These are phyloP conservation scores for Geotrichum histeridarum DNA, from an alignment of 1,139 yeast species.

Conservation along the genomic window DNA sequence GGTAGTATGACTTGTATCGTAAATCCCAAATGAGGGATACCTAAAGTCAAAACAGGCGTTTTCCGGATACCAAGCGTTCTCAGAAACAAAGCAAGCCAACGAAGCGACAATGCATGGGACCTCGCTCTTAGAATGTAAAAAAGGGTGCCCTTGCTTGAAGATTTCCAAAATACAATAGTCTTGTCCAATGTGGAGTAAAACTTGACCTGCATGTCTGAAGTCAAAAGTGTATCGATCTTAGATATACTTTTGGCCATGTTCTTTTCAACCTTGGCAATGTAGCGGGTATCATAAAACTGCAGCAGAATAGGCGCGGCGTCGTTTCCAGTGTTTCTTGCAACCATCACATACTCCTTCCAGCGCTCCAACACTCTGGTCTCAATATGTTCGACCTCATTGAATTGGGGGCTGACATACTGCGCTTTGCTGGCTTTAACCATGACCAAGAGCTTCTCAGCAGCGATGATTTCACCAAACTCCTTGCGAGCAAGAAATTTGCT, in stretches of 20 bases:
- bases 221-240: constrained; percentile 26
- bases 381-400: constrained; percentile 47
- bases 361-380: constrained; percentile 58
- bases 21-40: constrained; percentile 51
- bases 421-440: constrained; percentile 45
- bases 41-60: constrained; percentile 35
- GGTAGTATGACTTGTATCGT: constrained; percentile 46
- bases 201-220: constrained; percentile 39
- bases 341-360: constrained; percentile 72
- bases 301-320: constrained; percentile 48
- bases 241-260: constrained; percentile 32
- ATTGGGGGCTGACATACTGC: constrained; percentile 32
- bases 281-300: constrained; percentile 55
- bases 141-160: constrained; percentile 27
- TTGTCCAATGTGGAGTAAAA: constrained; percentile 67
- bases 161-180: constrained; percentile 52
- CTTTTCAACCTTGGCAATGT: constrained; percentile 37
- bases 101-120: constrained; percentile 45
- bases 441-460: constrained; percentile 62
- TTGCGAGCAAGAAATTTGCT: constrained; percentile 16
- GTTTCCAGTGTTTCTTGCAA: constrained; percentile 55
- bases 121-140: constrained; percentile 54
- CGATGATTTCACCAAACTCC: constrained; percentile 56
- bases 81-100: constrained; percentile 60
- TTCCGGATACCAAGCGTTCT: constrained; percentile 39